A percentile compares a stretch with the other conserved stretches of the same genome.
phyloP scores from a whole-genome alignment of 768 basidiomycete genomes.

The Trametes cinnabarina region DNA sequence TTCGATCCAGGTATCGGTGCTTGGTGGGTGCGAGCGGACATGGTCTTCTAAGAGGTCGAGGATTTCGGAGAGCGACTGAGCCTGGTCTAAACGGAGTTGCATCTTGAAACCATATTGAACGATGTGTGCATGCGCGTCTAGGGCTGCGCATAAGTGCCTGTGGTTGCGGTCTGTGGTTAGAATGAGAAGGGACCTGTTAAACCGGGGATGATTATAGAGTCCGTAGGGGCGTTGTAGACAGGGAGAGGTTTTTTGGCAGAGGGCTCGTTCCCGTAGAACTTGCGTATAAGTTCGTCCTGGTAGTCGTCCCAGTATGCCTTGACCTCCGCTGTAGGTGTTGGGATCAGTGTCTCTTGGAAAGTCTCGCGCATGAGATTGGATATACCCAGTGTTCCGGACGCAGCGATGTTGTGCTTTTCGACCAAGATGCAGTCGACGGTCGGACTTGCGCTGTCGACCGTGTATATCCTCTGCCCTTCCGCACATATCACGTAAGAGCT shows the following conservation, averaged over 20 bases:
- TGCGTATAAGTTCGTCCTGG: conserved; percentile 26
- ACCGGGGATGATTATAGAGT: conserved; percentile 65
- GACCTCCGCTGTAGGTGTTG: conserved; percentile 17
- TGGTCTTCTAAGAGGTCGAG: conserved; percentile 58
- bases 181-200: conserved; percentile 51
- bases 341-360: too few relatives aligned
- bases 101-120: conserved; percentile 70
- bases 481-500: conserved; percentile 60
- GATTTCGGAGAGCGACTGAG: conserved; percentile 63
- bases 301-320: conserved; percentile 26
- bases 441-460: conserved; percentile 55
- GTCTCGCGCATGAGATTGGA: not conserved
- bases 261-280: conserved; percentile 28
- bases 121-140: conserved; percentile 82
- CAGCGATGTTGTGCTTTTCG: conserved; percentile 43
- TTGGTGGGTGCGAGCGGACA: conserved; percentile 53
- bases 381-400: conserved; percentile 49
- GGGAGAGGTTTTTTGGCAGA: conserved; percentile 28
- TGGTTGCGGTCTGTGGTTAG: not conserved
- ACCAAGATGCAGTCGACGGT: conserved; percentile 64
- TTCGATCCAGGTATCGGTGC: conserved; percentile 67
- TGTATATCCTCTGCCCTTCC: conserved; percentile 53
- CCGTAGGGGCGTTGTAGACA: conserved; percentile 23
- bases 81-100: conserved; percentile 60
- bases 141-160: not conserved